Base-by-base conservation (phyloP, 1,284 basidiomycete genomes). In the Termitomyces sp. region DNA sequence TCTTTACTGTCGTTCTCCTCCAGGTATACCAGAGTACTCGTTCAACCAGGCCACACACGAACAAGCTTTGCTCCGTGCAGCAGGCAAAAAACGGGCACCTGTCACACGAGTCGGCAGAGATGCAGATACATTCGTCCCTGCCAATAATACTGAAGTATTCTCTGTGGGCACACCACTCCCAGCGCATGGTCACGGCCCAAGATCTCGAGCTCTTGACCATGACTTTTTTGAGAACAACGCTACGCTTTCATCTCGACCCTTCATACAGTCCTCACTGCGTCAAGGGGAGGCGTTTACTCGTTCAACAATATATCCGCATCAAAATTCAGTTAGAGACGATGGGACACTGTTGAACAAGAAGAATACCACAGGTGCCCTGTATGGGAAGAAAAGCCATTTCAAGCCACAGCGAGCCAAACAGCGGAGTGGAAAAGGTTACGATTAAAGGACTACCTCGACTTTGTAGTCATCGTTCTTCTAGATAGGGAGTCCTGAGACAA, bases 321-420 rank as follows among this genome's bases (percentile, higher is more conserved):
- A 95, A 68, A 86, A 90, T 61, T 68, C 79, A 36, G 77, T 94
- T 10, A 83, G 83, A 1, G 78, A 92, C 55, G 88, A 94, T 66
- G 94, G 93, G 2, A 83, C 79, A 26, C 73, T 74, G 15, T 65
- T 90, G 48, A 72, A 69, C 40, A 76, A 75, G 9, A 72, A 76
- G 58, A 80, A 74, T 12, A 73, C 69, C 82, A n/a, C 61, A 82
- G 52, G 75, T 73, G 42, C 78, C 73, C 42, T 19, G 24, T 75
- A 70, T 8, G 81, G 82, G 19, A 98, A 97, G 77, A 95, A 94
- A 69, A 90, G 91, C 75, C 91, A 92, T 76, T 98, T 95, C 74
- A 90, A 86, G 65, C 73, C 81, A 73, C 86, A 92, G 78, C 76
- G 86, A 54, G 82, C 81, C 54, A 98, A 98, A 73, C 88, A 93